Evolutionary conservation across 495 filamentous ascomycete genomes (phyloP), one percentile per base, ranked within the genome.

Genomic region (Hypoxylon lenormandii): DNA sequence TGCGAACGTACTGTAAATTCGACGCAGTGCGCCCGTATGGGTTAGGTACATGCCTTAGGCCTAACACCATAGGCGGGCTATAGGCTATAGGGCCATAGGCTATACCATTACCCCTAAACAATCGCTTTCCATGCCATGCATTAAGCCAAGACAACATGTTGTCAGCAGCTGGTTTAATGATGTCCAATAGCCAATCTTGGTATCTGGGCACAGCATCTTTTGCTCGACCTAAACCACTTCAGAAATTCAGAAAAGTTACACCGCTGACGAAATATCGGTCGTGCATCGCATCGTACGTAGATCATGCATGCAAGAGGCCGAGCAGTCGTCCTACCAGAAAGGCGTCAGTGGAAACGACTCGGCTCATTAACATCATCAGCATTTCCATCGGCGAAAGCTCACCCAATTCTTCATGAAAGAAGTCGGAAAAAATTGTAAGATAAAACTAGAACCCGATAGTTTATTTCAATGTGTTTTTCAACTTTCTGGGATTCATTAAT

Each of bases 281-380:
- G 60, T 60, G 67, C 56, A 40, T 65, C 51, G 45, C n/a, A 45
- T 18, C 3, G 13, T 46, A 45, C 3, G 13, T 46, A 45, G 47
- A 60, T 63, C 30, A 62, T 43, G 43, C 60, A 70, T 54, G n/a
- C 48, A 36, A 15, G 22, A 58, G 5, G 53, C 62, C 21, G 8
- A 40, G 46, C 37, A 59, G 45, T 30, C 40, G 54, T 53, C 37
- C 54, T 66, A 37, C n/a, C n/a, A n/a, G n/a, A n/a, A n/a, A n/a
- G n/a, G n/a, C n/a, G n/a, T n/a, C n/a, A n/a, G n/a, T n/a, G n/a
- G n/a, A n/a, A n/a, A n/a, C n/a, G n/a, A n/a, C n/a, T n/a, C n/a
- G n/a, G n/a, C n/a, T n/a, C n/a, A n/a, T n/a, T n/a, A n/a, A n/a
- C n/a, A n/a, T n/a, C n/a, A n/a, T n/a, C n/a, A n/a, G n/a, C n/a